Evolutionary conservation across 306 rosid genomes (phyloP), one percentile per base, ranked within the genome.

Genomic region (Cicer chorassanicum): DNA sequence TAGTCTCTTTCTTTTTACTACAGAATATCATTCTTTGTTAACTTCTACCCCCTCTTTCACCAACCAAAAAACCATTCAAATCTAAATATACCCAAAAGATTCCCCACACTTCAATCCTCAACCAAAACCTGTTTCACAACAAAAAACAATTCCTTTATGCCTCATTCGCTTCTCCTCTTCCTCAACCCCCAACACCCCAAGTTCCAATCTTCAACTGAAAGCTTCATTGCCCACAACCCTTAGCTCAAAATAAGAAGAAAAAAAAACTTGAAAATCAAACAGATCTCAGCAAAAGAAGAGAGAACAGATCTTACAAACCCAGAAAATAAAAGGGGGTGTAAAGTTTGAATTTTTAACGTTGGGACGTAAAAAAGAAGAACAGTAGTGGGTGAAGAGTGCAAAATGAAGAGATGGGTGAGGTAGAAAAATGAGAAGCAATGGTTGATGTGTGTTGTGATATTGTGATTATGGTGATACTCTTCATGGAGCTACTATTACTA

Each of bases 121-220:
- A 83, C 93, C 93, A 84, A 91, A 91, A 77, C 97, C 92, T 80
- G 89, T 85, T 70, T 86, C 86, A 74, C 87, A 73, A 64, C 69
- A 85, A 75, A 91, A 87, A 66, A 85, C 80, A 65, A 75, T 62
- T 50, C 77, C 83, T 82, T 84, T 89, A 79, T 72, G 87, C 92
- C 84, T 93, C 98, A 91, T 89, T 82, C 82, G 87, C 78, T 76
- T 69, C 42, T 67, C 19, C 18, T 76, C 70, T 72, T 68, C 88
- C 86, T 78, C 56, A 39, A 82, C 60, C 87, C 87, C 60, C 81
- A 64, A 56, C 78, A 70, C 65, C 78, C 84, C 81, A 70, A 2
- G 59, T 55, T 74, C 81, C 76, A 73, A 49, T 80, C 83, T 80
- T 65, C 60, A 84, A 62, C 69, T 11, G 15, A 71, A 69, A 34